These are phyloP conservation scores for Ascoidea asiatica DNA, from an alignment of 805 yeast genomes.

Conservation along the genomic window DNA sequence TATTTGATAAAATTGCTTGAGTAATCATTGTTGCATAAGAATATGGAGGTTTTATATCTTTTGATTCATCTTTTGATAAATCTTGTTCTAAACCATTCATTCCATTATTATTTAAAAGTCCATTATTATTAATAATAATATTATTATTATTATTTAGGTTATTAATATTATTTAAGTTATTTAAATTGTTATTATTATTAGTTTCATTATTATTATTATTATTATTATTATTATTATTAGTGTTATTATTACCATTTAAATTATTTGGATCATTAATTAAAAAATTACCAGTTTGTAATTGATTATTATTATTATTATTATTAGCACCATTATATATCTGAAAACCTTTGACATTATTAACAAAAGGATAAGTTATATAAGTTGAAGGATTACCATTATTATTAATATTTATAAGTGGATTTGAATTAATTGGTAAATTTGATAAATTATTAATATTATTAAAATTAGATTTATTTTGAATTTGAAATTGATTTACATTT, in stretches of 20 bases:
- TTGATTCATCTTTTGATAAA: slow-evolving; percentile 79
- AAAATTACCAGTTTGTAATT: too few species aligned
- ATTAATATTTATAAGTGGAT: too few species aligned
- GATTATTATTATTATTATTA: slow-evolving; percentile 7
- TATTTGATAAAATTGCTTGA: slow-evolving; percentile 83
- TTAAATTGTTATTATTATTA: background rate
- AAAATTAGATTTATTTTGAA: background rate
- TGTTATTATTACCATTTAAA: slow-evolving; percentile 4
- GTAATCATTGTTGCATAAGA: slow-evolving; percentile 98
- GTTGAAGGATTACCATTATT: too few species aligned
- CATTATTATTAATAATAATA: too few species aligned
- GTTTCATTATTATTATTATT: slow-evolving; percentile 5
- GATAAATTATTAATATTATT: too few species aligned
- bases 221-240: slow-evolving; percentile 18
- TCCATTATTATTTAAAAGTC: too few species aligned
- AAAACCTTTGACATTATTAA: slow-evolving; percentile 26
- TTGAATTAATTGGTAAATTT: too few species aligned
- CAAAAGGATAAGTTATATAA: slow-evolving; percentile 2
- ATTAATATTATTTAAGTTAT: background rate
- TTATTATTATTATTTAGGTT: slow-evolving; percentile 2
- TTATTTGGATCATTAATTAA: too few species aligned
- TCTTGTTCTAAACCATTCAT: slow-evolving; percentile 26
- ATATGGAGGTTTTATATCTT: slow-evolving; percentile 91
- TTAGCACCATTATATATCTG: slow-evolving; percentile 36
- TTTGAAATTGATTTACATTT: too few species aligned